Base-by-base conservation (phyloP, 73 alveolate genomes). In the Blepharisma stoltei region DNA sequence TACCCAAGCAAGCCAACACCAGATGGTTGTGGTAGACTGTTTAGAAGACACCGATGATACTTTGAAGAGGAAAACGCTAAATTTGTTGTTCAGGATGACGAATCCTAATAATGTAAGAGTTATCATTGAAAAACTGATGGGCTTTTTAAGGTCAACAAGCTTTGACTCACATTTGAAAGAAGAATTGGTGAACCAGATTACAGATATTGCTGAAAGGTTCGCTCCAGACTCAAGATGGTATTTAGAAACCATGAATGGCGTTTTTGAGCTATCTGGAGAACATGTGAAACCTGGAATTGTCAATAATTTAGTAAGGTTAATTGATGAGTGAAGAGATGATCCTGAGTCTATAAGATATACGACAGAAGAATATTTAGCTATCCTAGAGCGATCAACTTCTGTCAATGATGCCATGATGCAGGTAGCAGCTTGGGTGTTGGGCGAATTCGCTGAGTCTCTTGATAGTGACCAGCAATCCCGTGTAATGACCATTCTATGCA, bases 31-130 rank as follows among this genome's bases (percentile, higher is more conserved):
- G 20, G 99, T 97, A 53, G 99, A 97, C 79, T 97, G 99, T 78
- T 83, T 97, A 6, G 99, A 97, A 90, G 99, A 94, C 84, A 84
- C 97, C 0, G 99, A 97, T 73, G 99, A 95, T 67, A 97, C 99
- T 20, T 84, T 97, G 67, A 97, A 97, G 92, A 86, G 95, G 65
- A 95, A 95, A 86, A 97, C 99, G 7, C 86, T 97, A 67, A 99
- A 93, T 71, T 81, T 97, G 67, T 95, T 97, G 55, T 97, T 82
- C 91, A 93, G 91, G 75, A 97, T 97, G 99, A 97, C 99, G 8
- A 97, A 95, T 75, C 89, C 95, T 65, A 87, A 87, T 77, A 97
- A 97, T 79, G 99, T 95, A 8, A 98, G 88, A 67, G 98, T 95
- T 46, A 96, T 96, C 41, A 97, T 88, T 41, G 99, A 92, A 60